Evolutionary conservation across 495 filamentous ascomycete genomes (phyloP), one percentile per base, ranked within the genome.

Genomic region (Penicillium cinerascens): DNA sequence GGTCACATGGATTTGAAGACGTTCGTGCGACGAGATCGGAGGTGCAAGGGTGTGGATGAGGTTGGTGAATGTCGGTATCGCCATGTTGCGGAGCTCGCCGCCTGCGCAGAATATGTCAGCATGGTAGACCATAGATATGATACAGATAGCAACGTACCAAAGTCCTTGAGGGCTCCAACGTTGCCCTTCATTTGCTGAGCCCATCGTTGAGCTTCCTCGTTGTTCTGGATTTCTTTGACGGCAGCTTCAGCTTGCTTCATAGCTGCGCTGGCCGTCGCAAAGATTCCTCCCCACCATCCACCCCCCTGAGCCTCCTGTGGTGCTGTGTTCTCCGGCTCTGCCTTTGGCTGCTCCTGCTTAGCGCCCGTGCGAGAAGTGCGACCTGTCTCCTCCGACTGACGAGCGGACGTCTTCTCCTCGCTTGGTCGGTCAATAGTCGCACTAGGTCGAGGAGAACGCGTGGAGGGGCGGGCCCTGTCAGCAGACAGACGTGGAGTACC

Each of bases 151-250:
- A 38, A 64, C 78, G 47, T 82, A 97, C 93, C 88, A 43, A 96
- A 74, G 39, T 87, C 90, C 42, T 78, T 79, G 11, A 98, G 67
- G 26, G 84, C 88, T 26, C 87, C 88, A 18, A 95, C 89, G 67
- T 97, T 97, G 39, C 91, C 92, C 66, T 86, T 87, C 37, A 97
- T 88, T 65, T 97, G 92, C 51, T 92, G 87, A 6, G 91, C 93
- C 93, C 93, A 97, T 69, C 87, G 85, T 71, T 91, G 89, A 37
- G 92, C 93, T 67, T 98, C 93, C 70, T 98, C 91, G 52, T 96
- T 96, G 61, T 91, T 87, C 66, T 95, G 89, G 37, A 97, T 91
- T 65, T 96, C 91, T 64, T 95, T 95, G 43, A 95, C 91, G 1
- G 91, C 84, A 15, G 85, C 90, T 68, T 97, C 91, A 26, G 95